phyloP scores from a whole-genome alignment of 768 basidiomycete species.

The Rhizopogon vinicolor region DNA sequence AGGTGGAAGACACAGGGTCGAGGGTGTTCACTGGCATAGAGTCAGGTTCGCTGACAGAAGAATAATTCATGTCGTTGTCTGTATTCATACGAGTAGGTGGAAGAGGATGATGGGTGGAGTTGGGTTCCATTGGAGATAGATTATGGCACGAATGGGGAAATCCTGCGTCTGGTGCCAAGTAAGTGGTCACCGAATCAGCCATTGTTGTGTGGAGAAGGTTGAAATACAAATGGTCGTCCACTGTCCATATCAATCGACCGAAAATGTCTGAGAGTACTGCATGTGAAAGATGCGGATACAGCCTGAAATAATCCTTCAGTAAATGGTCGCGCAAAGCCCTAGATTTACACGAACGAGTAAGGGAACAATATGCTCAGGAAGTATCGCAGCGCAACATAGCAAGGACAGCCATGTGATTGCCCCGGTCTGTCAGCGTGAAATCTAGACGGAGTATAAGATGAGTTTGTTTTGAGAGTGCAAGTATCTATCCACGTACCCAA shows the following conservation, averaged over 20 bases:
- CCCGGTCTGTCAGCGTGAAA: neutral
- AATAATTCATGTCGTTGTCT: neutral
- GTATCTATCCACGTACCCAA: no score
- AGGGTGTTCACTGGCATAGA: neutral
- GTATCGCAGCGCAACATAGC: neutral
- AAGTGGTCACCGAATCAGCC: neutral
- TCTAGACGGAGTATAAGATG: neutral
- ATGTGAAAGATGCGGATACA: neutral
- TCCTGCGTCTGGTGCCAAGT: neutral
- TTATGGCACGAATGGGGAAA: no score
- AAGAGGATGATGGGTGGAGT: neutral
- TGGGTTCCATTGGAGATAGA: neutral
- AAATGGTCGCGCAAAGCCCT: neutral
- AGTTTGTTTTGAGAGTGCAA: neutral
- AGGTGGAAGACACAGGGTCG: no score
- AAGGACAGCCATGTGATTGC: neutral
- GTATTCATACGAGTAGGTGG: no score
- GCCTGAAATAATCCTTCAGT: neutral
- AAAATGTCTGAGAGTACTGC: no score
- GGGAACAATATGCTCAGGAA: neutral
- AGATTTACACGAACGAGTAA: neutral
- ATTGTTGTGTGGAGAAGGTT: neutral
- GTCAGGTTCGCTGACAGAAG: neutral
- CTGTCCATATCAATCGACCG: no score
- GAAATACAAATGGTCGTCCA: no score